phyloP scores from a whole-genome alignment of 345 rosid species.

The Theobroma cacao region DNA sequence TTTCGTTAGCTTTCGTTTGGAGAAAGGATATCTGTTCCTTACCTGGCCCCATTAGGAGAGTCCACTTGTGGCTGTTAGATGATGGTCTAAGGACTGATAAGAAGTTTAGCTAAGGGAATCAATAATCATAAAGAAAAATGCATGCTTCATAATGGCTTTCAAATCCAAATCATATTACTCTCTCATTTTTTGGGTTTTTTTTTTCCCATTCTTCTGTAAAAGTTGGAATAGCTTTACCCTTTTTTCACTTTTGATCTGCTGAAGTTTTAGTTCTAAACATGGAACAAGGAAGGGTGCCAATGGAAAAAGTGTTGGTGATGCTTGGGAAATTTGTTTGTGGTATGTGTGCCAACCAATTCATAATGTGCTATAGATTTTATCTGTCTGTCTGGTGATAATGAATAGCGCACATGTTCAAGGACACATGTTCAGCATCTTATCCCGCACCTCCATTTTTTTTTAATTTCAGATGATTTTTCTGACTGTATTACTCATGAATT shows the following conservation, averaged over 20 bases:
- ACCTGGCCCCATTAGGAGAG: conserved; percentile 10
- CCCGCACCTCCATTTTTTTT: neutral
- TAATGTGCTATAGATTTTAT: neutral
- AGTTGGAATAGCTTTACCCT: neutral
- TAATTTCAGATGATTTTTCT: neutral
- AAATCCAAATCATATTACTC: no score
- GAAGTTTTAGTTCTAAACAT: neutral
- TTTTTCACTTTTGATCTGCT: neutral
- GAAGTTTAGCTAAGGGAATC: no score
- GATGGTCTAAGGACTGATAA: neutral
- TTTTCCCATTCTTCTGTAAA: neutral
- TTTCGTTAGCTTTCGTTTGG: conserved; percentile 14
- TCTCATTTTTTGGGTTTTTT: neutral
- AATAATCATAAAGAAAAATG: neutral
- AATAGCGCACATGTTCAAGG: neutral
- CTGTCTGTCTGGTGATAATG: neutral
- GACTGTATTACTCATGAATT: neutral
- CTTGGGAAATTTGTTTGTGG: neutral
- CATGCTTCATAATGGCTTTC: neutral
- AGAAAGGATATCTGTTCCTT: neutral
- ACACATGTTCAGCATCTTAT: neutral
- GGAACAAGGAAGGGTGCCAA: no score
- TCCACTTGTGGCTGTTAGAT: neutral
- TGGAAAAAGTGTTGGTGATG: no score
- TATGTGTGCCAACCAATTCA: neutral